Conservation (phyloP, 2,329 filamentous ascomycete species). For the Diaporthe longicolla region DNA sequence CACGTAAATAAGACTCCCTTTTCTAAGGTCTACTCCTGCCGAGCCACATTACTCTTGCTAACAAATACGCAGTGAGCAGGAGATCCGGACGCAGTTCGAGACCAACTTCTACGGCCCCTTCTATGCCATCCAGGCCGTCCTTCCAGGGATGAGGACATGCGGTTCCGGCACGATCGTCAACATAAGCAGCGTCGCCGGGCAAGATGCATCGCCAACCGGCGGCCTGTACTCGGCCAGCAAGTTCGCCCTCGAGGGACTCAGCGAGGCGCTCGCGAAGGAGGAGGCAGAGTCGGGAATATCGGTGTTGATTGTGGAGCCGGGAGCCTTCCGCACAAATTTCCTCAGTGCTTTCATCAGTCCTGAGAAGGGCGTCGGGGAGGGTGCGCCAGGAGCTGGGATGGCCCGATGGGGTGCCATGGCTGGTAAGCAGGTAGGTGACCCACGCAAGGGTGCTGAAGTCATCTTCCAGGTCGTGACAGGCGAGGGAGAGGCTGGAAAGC, state of each 20-base stretch:
- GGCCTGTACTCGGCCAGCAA: constrained; percentile 1
- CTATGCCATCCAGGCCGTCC: constrained; percentile 48
- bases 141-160: constrained; percentile 40
- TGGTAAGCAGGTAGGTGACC: constrained; percentile 52
- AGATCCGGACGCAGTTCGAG: constrained; percentile 46
- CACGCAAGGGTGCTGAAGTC: constrained; percentile 52
- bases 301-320: constrained; percentile 59
- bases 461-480: constrained; percentile 56
- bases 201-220: background rate
- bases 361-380: constrained; percentile 32
- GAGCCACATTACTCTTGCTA: background rate
- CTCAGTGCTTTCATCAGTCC: constrained; percentile 45
- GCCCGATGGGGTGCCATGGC: constrained; percentile 42
- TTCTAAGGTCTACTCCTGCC: background rate
- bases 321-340: constrained; percentile 59
- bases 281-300: constrained; percentile 46
- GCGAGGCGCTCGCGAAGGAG: background rate
- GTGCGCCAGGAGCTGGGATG: background rate
- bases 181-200: background rate
- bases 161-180: background rate
- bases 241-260: background rate
- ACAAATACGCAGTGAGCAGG: constrained; percentile 45
- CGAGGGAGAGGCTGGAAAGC: constrained; percentile 49
- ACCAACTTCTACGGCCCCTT: constrained; percentile 51
- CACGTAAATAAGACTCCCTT: background rate